These are phyloP conservation scores for Tanozyma kutaoensis DNA, from an alignment of 805 yeast species.

Conservation along the genomic window DNA sequence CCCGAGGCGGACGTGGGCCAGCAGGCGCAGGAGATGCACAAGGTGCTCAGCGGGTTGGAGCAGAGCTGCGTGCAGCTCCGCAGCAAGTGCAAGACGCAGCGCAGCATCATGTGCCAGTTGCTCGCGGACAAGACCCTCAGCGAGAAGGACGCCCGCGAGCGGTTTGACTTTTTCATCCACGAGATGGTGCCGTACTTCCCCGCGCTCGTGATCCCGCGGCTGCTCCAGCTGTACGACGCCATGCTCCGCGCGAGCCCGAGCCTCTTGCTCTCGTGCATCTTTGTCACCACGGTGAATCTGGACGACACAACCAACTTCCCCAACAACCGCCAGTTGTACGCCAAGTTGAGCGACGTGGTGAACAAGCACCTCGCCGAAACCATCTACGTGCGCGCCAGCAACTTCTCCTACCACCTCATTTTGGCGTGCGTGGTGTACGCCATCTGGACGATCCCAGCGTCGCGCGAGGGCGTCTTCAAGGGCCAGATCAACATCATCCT, in stretches of 20 bases:
- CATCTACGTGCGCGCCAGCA: slow-evolving; percentile 28
- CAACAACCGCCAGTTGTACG: slow-evolving; percentile 23
- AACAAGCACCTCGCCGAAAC: slow-evolving; percentile 31
- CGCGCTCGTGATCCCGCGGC: slow-evolving; percentile 25
- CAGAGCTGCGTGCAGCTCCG: too few species aligned
- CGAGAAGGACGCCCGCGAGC: slow-evolving; percentile 17
- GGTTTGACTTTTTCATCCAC: slow-evolving; percentile 20
- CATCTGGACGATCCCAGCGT: slow-evolving; percentile 41
- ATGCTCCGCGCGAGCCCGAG: slow-evolving; percentile 29
- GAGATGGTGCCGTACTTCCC: slow-evolving; percentile 36
- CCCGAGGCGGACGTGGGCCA: too few species aligned
- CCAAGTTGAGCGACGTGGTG: slow-evolving; percentile 27
- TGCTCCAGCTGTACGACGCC: slow-evolving; percentile 22
- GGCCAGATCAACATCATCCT: slow-evolving; percentile 36
- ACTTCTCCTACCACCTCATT: slow-evolving; percentile 26
- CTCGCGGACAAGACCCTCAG: slow-evolving; percentile 18
- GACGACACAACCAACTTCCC: too few species aligned
- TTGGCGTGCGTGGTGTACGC: slow-evolving; percentile 32
- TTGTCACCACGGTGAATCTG: slow-evolving; percentile 31
- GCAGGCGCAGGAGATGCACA: too few species aligned
- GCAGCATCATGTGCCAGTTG: too few species aligned
- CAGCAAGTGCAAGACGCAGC: too few species aligned
- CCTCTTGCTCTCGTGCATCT: slow-evolving; percentile 27
- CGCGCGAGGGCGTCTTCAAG: slow-evolving; percentile 36
- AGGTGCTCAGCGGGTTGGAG: too few species aligned